phyloP scores from a whole-genome alignment of 2,329 filamentous ascomycete genomes.

The Tolypocladium inflatum region DNA sequence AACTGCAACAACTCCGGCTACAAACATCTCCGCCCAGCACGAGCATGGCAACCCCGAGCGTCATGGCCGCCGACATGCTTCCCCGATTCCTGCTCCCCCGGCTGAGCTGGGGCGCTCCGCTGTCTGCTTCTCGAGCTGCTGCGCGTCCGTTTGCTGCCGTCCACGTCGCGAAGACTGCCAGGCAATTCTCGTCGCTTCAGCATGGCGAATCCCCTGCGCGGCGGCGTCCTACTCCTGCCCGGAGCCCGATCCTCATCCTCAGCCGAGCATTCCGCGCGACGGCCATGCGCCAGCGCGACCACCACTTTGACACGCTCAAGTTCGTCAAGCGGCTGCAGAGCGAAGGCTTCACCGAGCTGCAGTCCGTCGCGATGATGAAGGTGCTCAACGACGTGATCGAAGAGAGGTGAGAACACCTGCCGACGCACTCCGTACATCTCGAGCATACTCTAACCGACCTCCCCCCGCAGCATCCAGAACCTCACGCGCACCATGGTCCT shows the following conservation, averaged over 20 bases:
- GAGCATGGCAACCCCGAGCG: constrained; percentile 16
- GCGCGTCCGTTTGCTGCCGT: constrained; percentile 10
- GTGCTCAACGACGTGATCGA: constrained; percentile 94
- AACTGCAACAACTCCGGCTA: neutral
- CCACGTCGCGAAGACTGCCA: constrained; percentile 6
- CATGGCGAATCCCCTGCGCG: neutral
- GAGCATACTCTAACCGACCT: neutral
- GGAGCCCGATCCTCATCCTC: constrained; percentile 10
- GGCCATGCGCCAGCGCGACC: constrained; percentile 52
- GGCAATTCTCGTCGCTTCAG: neutral
- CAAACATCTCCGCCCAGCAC: neutral
- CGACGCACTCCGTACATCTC: neutral
- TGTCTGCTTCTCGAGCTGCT: constrained; percentile 12
- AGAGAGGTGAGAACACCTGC: constrained; percentile 52
- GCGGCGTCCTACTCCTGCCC: neutral
- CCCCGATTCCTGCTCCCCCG: constrained; percentile 46
- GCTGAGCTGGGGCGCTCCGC: constrained; percentile 39
- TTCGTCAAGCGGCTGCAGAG: constrained; percentile 84
- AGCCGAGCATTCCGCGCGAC: constrained; percentile 60
- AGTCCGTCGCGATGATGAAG: constrained; percentile 97
- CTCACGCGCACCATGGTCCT: constrained; percentile 96
- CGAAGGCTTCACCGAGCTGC: constrained; percentile 92
- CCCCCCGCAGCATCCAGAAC: constrained; percentile 68
- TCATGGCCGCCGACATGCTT: constrained; percentile 27
- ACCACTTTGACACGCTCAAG: constrained; percentile 97